Base-by-base conservation (phyloP, 106 monocot species). In the Dendrobium nobile region DNA sequence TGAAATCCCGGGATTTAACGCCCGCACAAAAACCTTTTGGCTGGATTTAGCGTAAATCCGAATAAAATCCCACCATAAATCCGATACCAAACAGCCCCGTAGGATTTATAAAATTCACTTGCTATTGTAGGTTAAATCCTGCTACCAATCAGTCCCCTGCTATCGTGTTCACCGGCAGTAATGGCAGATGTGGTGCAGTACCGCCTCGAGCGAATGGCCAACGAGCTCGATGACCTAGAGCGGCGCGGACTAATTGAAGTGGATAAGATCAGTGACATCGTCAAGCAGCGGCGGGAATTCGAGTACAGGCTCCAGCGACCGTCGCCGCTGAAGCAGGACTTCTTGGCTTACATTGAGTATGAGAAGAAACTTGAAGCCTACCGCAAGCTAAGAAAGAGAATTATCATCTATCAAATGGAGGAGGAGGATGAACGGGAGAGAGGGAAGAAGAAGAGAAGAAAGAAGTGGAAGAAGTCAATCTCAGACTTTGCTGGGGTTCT, bases 101-200 rank as follows among this genome's bases (percentile, higher is more conserved):
- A 27, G 27, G 27, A 27, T 27, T 27, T 27, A 10, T 47, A 7
- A 47, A 9, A 0, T 47, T 47, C 10, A 10, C 47, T 47, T 47
- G 7, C 47, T 47, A 0, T 47, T 47, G 0, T 47, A 9, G 47
- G 7, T 47, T 47, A 47, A 47, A 47, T 64, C 7, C 26, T 64
- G 2, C 26, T 64, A 37, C 64, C 22, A 26, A n/a, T 15, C 70
- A 4, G 33, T 3, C 70, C 70, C 6, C 17, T 0, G 70, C 70
- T 37, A 28, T 28, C 37, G 33, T 37, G 7, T 58, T 47, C 45
- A 42, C 24, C 26, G 54, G 18, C 55, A 43, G 80, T 54, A n/a
- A 98, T 98, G 95, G 98, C 91, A 81, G 95, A 98, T 84, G 86
- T 85, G 4, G 95, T 95, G 42, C 92, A 95, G 85, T 88, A 73